Base-by-base conservation (phyloP, 306 rosid species). In the Prunus mira region DNA sequence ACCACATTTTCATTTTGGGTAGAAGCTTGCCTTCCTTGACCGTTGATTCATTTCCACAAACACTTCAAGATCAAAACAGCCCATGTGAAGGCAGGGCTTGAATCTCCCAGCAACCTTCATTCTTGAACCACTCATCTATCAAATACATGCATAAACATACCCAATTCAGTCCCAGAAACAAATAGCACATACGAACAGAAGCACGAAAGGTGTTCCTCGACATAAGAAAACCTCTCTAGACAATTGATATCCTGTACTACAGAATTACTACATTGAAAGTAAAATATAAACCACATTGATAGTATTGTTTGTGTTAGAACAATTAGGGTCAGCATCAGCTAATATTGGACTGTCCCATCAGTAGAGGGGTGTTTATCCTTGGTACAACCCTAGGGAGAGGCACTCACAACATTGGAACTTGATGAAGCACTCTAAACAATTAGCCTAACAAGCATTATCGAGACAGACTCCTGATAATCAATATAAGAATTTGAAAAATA, bases 51-150 rank as follows among this genome's bases (percentile, higher is more conserved):
- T 51, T 84, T 96, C 99, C 77, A 96, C 97, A 87, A 96, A 92
- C 83, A 96, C 90, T 62, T 92, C 98, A 85, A 96, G 99, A 88
- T 96, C 99, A 77, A 96, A 96, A 86, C 98, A 96, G 71, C 96
- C 96, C 88, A 96, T 87, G 86, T 96, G 99, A 79, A 73, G 82
- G 84, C 99, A 96, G 67, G 98, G 98, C 80, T 91, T 96, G 77
- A 96, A 96, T 84, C 99, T 90, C 84, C 98, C 99, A 71, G 99
- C 97, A 76, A 92, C 81, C 88, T 93, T 96, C 93, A 96, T 96
- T 83, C 99, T 96, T 32, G 97, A 92, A 76, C 99, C 99, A 82
- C 99, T 96, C 98, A 96, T 91, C 99, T 96, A 76, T 56, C 80
- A 45, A 75, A 72, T 72, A 68, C 68, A 83, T 49, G 81, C 76